Conservation (phyloP, 75 land plant genomes). For the Ceratopteris richardii region DNA sequence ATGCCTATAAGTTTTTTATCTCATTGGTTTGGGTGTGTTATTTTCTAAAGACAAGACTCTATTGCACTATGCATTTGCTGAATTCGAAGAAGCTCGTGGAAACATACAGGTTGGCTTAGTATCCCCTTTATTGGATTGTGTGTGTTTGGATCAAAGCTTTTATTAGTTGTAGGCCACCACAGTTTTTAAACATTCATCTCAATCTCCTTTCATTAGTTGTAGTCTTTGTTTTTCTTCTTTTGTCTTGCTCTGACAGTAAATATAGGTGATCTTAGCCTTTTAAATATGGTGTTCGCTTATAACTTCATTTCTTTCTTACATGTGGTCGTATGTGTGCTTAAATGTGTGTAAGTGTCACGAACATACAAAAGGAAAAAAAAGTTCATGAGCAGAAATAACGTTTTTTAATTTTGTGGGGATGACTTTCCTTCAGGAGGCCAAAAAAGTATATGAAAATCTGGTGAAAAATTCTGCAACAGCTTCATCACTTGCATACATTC, state of each 20-base stretch:
- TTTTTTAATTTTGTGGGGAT: too few species aligned
- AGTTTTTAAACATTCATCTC: too few species aligned
- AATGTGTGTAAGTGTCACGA: too few species aligned
- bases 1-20: background rate
- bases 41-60: slow-evolving; percentile 58
- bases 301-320: too few species aligned
- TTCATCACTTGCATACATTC: slow-evolving; percentile 79
- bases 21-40: background rate
- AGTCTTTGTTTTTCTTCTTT: background rate
- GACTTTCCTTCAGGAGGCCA: slow-evolving; percentile 56
- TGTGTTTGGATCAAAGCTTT: background rate
- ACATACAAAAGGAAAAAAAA: too few species aligned
- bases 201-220: background rate
- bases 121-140: background rate
- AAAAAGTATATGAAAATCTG: slow-evolving; percentile 80
- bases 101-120: slow-evolving; percentile 54
- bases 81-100: slow-evolving; percentile 93
- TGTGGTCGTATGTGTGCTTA: too few species aligned
- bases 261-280: too few species aligned
- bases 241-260: too few species aligned
- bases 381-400: too few species aligned
- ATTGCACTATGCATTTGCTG: slow-evolving; percentile 94
- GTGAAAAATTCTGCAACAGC: slow-evolving; percentile 48
- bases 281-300: too few species aligned
- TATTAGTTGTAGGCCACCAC: too few species aligned